A percentile compares a stretch with the other conserved stretches of the same genome.
Evolutionary conservation across 148 eudicot species (phyloP).

Genomic region (Vaccinium vitisidaea): DNA sequence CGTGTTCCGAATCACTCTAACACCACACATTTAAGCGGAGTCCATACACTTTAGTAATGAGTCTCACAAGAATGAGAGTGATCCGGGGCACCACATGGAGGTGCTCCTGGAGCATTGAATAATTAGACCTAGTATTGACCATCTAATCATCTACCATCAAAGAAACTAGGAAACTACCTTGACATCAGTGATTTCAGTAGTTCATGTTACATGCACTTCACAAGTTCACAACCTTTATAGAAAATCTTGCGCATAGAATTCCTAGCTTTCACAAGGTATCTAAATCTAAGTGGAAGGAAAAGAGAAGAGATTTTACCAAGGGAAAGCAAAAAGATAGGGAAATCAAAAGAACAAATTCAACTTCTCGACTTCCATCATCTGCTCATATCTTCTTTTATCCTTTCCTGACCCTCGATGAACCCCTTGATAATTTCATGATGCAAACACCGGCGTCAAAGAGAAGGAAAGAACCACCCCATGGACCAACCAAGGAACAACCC

Average conservation of each 20-base stretch:
- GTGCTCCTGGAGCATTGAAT: too few relatives aligned
- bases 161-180: background rate
- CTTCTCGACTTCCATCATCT: background rate
- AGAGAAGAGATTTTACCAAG: background rate
- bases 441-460: background rate
- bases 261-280: background rate
- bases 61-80: too few relatives aligned
- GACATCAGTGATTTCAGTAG: background rate
- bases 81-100: too few relatives aligned
- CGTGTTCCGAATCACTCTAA: too few relatives aligned
- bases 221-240: background rate
- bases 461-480: slow-evolving; percentile 36
- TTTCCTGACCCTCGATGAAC: background rate
- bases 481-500: slow-evolving; percentile 48
- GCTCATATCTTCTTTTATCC: background rate
- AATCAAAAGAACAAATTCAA: background rate
- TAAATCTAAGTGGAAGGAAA: background rate
- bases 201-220: background rate
- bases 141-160: background rate
- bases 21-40: too few relatives aligned
- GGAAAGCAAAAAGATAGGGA: background rate
- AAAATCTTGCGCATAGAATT: background rate
- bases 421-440: background rate
- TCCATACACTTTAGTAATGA: too few relatives aligned
- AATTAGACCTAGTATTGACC: too few relatives aligned